Base-by-base conservation (phyloP, 306 rosid species). In the Vicia villosa region DNA sequence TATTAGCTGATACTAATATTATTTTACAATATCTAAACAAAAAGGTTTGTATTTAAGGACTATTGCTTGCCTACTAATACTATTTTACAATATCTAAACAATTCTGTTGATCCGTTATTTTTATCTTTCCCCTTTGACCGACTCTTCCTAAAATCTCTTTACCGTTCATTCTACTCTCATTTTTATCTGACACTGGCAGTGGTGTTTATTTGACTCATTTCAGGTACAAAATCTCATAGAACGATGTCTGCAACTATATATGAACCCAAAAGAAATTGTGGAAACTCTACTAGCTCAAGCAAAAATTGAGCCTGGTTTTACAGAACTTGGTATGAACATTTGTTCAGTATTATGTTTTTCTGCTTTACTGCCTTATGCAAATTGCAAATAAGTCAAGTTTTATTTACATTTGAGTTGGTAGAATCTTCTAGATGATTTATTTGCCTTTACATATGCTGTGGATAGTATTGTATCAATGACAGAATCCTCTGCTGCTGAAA, bases 191-290 rank as follows among this genome's bases (percentile, higher is more conserved):
- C 6, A 15, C 30, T 73, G 16, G 49, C 66, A 7, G 19, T 41
- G 52, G 17, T 37, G 36, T 67, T 60, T 61, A 47, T 67, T 34
- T 55, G 62, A 14, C 58, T 49, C 45, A 26, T 79, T 85, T 57
- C 74, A 92, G 97, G 97, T 92, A 79, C 90, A 86, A 74, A 80
- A 84, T 81, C 96, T 86, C 71, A 87, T 92, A 17, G 92, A 89
- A 76, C 83, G 87, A 72, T 92, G 96, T 64, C 86, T 89, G 41
- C 87, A 84, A 78, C 83, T 85, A 37, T 86, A 92, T 74, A 92
- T 92, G 96, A 87, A 70, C 73, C 86, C 79, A 47, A 87, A 80
- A 74, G 92, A 92, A 86, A 92, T 86, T 74, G 91, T 84, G 66
- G 87, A 89, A 46, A 84, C 80, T 9, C 81, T 92, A 26, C 69